Percentiles rank a stretch among this genome's conserved stretches.
phyloP scores from a whole-genome alignment of 225 moss, liverwort and hornwort genomes.

The Pleurozium schreberi region DNA sequence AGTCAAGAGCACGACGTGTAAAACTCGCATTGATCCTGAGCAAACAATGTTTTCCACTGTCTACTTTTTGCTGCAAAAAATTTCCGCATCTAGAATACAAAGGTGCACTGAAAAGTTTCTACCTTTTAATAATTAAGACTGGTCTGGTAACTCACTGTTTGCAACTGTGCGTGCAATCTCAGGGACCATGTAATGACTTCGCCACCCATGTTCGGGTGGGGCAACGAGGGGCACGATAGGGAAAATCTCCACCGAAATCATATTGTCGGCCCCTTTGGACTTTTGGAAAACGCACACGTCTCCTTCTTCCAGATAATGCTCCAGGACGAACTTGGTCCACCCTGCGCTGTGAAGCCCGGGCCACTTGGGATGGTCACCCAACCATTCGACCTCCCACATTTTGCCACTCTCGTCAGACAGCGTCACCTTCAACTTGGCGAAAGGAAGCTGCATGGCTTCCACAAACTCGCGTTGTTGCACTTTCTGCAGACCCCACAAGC shows the following conservation, averaged over 20 bases:
- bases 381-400: constrained; percentile 26
- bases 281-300: constrained; percentile 25
- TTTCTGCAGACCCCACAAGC: neutral
- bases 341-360: constrained; percentile 14
- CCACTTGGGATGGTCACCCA: constrained; percentile 6
- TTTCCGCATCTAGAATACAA: neutral
- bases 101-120: neutral
- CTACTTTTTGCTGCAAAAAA: neutral
- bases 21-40: neutral
- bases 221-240: neutral
- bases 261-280: neutral
- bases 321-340: constrained; percentile 30
- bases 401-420: constrained; percentile 9
- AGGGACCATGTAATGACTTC: neutral
- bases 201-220: neutral
- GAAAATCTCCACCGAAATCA: constrained; percentile 10
- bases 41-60: neutral
- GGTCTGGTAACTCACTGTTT: neutral
- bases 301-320: constrained; percentile 30
- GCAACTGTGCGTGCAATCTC: neutral
- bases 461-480: neutral
- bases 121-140: neutral
- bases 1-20: neutral
- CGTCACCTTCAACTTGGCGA: neutral
- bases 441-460: constrained; percentile 15